Conservation (phyloP, 805 yeast genomes). For the Candida nonsorbophila region DNA sequence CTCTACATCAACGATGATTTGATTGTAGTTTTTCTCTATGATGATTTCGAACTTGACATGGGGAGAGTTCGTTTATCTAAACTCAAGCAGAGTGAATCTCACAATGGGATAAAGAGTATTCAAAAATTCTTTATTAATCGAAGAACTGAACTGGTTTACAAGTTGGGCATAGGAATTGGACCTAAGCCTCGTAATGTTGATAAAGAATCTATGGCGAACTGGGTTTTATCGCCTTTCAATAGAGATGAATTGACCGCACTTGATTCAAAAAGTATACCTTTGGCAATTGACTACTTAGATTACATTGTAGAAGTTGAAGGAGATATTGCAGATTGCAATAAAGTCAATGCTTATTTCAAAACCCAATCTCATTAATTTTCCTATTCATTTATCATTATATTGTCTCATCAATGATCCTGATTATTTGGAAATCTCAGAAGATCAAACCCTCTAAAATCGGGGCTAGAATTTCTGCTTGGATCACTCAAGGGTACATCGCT, state of each 20-base stretch:
- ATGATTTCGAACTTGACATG: slow-evolving; percentile 32
- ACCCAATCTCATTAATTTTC: background rate
- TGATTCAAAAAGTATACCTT: slow-evolving; percentile 8
- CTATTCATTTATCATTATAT: background rate
- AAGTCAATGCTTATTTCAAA: slow-evolving; percentile 16
- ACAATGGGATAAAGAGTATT: slow-evolving; percentile 32
- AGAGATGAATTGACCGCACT: slow-evolving; percentile 16
- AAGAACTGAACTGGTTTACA: slow-evolving; percentile 12
- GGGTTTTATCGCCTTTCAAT: slow-evolving; percentile 35
- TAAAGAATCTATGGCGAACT: slow-evolving; percentile 28
- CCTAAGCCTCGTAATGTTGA: slow-evolving; percentile 35
- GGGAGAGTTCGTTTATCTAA: slow-evolving; percentile 23
- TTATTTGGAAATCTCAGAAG: background rate
- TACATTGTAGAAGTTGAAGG: slow-evolving; percentile 15
- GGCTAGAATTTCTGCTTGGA: slow-evolving; percentile 10
- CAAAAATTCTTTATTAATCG: slow-evolving; percentile 6
- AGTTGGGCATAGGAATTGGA: slow-evolving; percentile 37
- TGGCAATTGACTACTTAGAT: slow-evolving; percentile 15
- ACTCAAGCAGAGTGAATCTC: slow-evolving; percentile 33
- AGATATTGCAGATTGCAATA: slow-evolving; percentile 19
- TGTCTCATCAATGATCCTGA: background rate
- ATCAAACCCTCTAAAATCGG: slow-evolving; percentile 3
- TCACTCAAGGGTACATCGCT: too few relatives aligned
- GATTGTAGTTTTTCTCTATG: slow-evolving; percentile 24
- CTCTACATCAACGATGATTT: slow-evolving; percentile 9